Percentiles rank a stretch among this genome's conserved stretches.
Conservation (phyloP, 2,329 filamentous ascomycete species). For the Alternaria sp. region DNA sequence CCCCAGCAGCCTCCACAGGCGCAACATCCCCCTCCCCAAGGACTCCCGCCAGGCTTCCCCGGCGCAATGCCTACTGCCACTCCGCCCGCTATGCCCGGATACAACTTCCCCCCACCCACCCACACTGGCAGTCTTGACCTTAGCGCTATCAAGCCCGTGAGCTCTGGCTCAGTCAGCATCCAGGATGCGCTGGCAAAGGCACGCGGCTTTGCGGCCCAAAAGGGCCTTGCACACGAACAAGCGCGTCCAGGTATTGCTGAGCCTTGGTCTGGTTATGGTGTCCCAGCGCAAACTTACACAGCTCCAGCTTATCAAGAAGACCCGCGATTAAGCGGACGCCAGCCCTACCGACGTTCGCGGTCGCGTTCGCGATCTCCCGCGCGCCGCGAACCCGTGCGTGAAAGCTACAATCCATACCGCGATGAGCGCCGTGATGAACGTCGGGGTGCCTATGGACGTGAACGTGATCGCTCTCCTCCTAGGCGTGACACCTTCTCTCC, state of each 20-base stretch:
- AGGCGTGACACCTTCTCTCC: constrained; percentile 70
- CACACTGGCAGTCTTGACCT: constrained; percentile 81
- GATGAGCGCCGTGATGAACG: constrained; percentile 82
- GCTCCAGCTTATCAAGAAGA: constrained; percentile 54
- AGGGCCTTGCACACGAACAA: constrained; percentile 68
- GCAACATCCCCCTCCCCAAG: constrained; percentile 55
- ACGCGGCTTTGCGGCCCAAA: constrained; percentile 81
- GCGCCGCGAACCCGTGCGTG: constrained; percentile 74
- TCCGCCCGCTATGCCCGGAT: constrained; percentile 55
- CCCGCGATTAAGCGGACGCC: constrained; percentile 61
- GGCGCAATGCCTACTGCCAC: constrained; percentile 52
- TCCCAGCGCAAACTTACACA: constrained; percentile 44
- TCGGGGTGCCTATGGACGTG: constrained; percentile 67
- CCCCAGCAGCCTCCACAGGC: constrained; percentile 52
- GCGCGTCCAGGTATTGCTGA: constrained; percentile 54
- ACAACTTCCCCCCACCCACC: constrained; percentile 71
- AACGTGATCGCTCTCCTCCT: constrained; percentile 76
- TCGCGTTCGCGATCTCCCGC: constrained; percentile 69
- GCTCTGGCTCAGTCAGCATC: constrained; percentile 82
- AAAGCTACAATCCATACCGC: constrained; percentile 82
- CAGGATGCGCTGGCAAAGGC: constrained; percentile 86
- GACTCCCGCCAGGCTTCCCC: constrained; percentile 56
- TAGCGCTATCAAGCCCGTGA: constrained; percentile 80
- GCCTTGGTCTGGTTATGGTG: constrained; percentile 53
- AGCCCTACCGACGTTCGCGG: constrained; percentile 71